Evolutionary conservation across 345 rosid species (phyloP), one percentile per base, ranked within the genome.

Genomic region (Passiflora organensis): DNA sequence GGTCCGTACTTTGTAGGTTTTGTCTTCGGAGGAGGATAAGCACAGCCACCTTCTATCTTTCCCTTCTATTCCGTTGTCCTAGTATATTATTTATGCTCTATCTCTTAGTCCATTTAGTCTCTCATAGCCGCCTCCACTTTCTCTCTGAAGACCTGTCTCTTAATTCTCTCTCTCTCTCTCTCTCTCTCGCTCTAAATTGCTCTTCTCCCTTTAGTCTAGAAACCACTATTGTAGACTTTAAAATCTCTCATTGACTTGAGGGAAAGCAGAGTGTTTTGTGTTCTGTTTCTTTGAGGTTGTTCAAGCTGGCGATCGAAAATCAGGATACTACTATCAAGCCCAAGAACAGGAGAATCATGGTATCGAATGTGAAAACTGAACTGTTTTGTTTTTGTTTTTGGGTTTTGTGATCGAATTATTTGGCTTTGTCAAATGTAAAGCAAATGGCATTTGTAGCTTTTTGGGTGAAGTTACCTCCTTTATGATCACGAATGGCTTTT

Each of bases 311-410:
- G 76, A 82, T 82, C 69, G 83, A 75, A 41, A 78, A 76, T 60
- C 81, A 73, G 19, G 78, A 70, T 6, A 52, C 61, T 47, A 51
- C 71, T 9, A 60, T 78, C 62, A 78, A 70, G 75, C 83, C 80
- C 34, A 74, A 72, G 55, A 78, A 68, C 72, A 60, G 80, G 50
- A 76, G 80, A 76, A 76, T 78, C 72, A 80, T 80, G 89, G 89
- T 83, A 32, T 66, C 6, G 4, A 22, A 11, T 43, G 48, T 5
- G 5, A 37, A 6, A 15, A 14, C 38, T 24, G 14, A n/a, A 23
- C 25, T 39, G n/a, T 25, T 16, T 32, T 3, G 4, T n/a, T n/a
- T n/a, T n/a, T n/a, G n/a, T n/a, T n/a, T n/a, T n/a, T n/a, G n/a
- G n/a, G n/a, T n/a, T n/a, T n/a, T n/a, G n/a, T n/a, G n/a, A 10